Percentiles rank a stretch among this genome's conserved stretches.
Evolutionary conservation across 75 land plant genomes (phyloP).

Genomic region (Picea sitchensis): DNA sequence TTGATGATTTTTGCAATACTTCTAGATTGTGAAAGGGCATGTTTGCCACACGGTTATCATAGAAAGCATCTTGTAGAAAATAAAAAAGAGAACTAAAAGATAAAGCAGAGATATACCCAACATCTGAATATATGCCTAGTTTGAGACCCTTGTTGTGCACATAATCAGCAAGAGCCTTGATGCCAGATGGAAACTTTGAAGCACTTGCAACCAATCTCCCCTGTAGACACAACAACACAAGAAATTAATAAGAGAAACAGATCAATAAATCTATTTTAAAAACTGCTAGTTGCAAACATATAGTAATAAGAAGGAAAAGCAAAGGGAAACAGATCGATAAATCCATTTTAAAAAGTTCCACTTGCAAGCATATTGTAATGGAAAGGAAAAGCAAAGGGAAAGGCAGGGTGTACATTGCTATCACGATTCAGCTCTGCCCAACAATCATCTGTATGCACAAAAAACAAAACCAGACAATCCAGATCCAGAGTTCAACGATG

Average conservation of each 20-base stretch:
- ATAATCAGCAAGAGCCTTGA: constrained; percentile 82
- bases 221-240: constrained; percentile 18
- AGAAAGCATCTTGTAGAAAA: too few species aligned
- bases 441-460: constrained; percentile 48
- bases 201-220: constrained; percentile 57
- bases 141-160: constrained; percentile 84
- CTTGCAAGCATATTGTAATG: not conserved
- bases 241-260: too few species aligned
- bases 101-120: constrained; percentile 42
- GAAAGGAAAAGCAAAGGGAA: not conserved
- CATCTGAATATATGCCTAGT: constrained; percentile 88
- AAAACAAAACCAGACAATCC: not conserved
- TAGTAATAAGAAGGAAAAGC: not conserved
- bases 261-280: not conserved
- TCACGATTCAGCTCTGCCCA: constrained; percentile 57
- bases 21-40: too few species aligned
- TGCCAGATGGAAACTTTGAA: constrained; percentile 81
- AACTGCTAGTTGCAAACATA: not conserved
- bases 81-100: too few species aligned
- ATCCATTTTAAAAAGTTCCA: not conserved
- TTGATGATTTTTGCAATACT: too few species aligned
- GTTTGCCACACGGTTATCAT: too few species aligned
- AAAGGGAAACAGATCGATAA: not conserved
- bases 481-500: not conserved
- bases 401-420: constrained; percentile 18